Evolutionary conservation across 2,329 filamentous ascomycete species (phyloP), one percentile per base, ranked within the genome.

Genomic region (Colletotrichum falcatum): DNA sequence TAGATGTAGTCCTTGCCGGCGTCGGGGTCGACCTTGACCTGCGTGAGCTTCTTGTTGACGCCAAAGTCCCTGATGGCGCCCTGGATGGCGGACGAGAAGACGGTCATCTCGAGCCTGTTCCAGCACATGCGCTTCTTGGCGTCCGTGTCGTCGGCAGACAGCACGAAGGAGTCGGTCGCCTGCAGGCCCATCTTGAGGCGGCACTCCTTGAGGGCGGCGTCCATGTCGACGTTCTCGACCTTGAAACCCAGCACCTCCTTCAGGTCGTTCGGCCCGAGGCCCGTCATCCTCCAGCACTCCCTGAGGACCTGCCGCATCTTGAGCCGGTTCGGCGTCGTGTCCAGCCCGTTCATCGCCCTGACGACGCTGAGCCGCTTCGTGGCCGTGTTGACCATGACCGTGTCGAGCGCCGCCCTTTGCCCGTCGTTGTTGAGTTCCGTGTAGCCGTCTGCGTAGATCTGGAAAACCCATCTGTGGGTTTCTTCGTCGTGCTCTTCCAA

Each of bases 261-360:
- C 20, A 66, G 11, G 5, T 66, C 37, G 0, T 35, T 28, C n/a
- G 48, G 58, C 3, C 62, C 6, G 11, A 66, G 64, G 1, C 48
- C 48, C n/a, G 64, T 28, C 64, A 54, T 46, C 5, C 16, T 53
- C 64, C 56, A 62, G 48, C 64, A 66, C 7, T 51, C 44, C 20
- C 54, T 54, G n/a, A 66, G 56, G 20, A 66, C 48, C 28, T 66
- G 6, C 3, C 64, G 56, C 64, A 66, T 66, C 23, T 30, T 62
- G 6, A 66, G 37, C 3, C 37, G 56, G 11, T n/a, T n/a, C n/a
- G 56, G 56, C 7, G 28, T 46, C 7, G 1, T 33, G 18, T 66
- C 64, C 14, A 8, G 5, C 1, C 26, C 58, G 28, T 66, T 66
- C 64, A 66, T 66, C 16, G 56, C 64, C 58, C 23, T 44, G 8